Percentiles rank a stretch among this genome's conserved stretches.
Evolutionary conservation across 768 basidiomycete species (phyloP).

Genomic region (Mrakia frigida): DNA sequence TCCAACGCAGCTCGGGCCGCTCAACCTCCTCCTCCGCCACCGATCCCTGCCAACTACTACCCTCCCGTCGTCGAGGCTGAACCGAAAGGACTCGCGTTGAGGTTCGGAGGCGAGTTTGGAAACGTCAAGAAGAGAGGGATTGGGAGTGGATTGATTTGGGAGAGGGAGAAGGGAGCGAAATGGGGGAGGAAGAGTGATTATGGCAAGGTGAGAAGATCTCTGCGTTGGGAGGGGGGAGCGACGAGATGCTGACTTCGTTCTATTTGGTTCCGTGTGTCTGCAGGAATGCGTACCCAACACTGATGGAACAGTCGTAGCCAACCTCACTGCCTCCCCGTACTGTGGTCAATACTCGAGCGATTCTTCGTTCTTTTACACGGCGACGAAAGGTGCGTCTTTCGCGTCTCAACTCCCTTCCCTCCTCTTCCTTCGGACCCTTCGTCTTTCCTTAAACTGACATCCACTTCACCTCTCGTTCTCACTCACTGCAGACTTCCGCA

Average conservation of each 20-base stretch:
- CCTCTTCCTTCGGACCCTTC: constrained; percentile 19
- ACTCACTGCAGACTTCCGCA: constrained; percentile 65
- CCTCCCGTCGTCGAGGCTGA: not conserved
- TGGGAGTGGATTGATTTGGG: constrained; percentile 20
- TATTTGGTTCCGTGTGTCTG: too few relatives aligned
- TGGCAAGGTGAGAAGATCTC: constrained; percentile 8
- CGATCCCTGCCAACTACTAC: not conserved
- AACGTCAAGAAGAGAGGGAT: constrained; percentile 15
- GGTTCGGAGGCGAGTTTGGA: constrained; percentile 32
- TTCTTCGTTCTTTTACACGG: constrained; percentile 89
- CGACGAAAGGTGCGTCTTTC: constrained; percentile 59
- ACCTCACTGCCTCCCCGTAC: constrained; percentile 24
- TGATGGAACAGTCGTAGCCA: constrained; percentile 27
- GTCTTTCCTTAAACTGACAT: not conserved
- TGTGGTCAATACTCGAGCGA: constrained; percentile 49
- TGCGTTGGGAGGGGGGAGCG: not conserved
- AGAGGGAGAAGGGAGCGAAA: constrained; percentile 14
- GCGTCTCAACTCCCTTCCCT: not conserved
- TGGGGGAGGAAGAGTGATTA: constrained; percentile 3
- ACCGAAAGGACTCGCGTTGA: constrained; percentile 17
- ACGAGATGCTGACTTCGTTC: not conserved
- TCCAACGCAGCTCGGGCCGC: not conserved
- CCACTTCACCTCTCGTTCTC: not conserved
- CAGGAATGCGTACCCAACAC: constrained; percentile 30
- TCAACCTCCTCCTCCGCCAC: not conserved